Percentiles rank a stretch among this genome's conserved stretches.
Evolutionary conservation across 1,284 basidiomycete species (phyloP).

Genomic region (Exsudoporus floridanus): DNA sequence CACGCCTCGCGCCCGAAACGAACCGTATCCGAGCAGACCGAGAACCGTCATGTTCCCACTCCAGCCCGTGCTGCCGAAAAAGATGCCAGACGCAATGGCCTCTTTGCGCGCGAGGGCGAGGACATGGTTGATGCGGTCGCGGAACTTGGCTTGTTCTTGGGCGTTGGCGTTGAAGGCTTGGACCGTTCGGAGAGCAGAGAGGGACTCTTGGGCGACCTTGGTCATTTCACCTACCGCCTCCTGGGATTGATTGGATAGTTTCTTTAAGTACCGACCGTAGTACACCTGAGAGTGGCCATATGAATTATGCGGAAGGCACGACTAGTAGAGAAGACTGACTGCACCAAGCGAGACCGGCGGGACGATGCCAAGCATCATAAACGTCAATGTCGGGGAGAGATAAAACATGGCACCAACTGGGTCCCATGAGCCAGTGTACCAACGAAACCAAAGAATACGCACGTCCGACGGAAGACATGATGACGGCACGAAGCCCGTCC

Average conservation of each 20-base stretch:
- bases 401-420: constrained; percentile 95
- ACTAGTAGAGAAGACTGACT: constrained; percentile 45
- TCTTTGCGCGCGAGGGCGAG: constrained; percentile 83
- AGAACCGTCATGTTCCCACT: constrained; percentile 93
- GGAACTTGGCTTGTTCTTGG: constrained; percentile 74
- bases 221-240: constrained; percentile 95
- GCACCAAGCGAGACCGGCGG: constrained; percentile 95
- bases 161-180: constrained; percentile 84
- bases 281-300: constrained; percentile 60
- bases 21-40: constrained; percentile 88
- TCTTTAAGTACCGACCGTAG: constrained; percentile 93
- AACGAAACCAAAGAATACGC: constrained; percentile 34
- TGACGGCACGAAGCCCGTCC: constrained; percentile 84
- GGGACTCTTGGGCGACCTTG: constrained; percentile 86
- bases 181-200: constrained; percentile 91
- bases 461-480: constrained; percentile 89
- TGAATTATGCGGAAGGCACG: not conserved
- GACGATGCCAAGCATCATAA: constrained; percentile 92
- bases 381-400: constrained; percentile 86
- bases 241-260: constrained; percentile 89
- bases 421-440: constrained; percentile 1
- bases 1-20: not conserved
- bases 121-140: constrained; percentile 66
- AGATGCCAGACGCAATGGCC: constrained; percentile 87
- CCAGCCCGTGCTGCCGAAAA: constrained; percentile 92